Evolutionary conservation across 2,329 filamentous ascomycete species (phyloP), one percentile per base, ranked within the genome.

Genomic region (Colletotrichum sp.): DNA sequence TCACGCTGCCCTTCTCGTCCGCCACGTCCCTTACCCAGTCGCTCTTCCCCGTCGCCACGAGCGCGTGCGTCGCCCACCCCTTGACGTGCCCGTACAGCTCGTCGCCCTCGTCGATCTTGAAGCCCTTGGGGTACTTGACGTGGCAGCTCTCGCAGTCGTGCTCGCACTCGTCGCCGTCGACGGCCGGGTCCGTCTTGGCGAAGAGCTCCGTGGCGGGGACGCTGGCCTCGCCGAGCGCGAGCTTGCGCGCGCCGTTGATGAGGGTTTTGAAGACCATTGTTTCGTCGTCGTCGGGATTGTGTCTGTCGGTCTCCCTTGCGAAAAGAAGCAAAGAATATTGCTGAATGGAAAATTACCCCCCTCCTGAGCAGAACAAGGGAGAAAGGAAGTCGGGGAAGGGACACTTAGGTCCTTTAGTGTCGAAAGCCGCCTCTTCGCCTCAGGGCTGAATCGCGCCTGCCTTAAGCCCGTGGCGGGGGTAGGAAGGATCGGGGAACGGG

Each of bases 31-130:
- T 88, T 82, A 96, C 94, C 97, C 97, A 99, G 85, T 99, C 97
- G 30, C 93, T 91, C 90, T 98, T 98, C 77, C 96, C 95, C n/a
- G 97, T 99, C 28, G 95, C 97, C 18, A 99, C 95, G 36, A 99
- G 88, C 77, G 98, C 83, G 85, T 99, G 97, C 24, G 96, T 97
- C 81, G 92, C 93, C 94, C 95, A 99, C 44, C 93, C 95, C 81
- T 95, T 95, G 77, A 98, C 91, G 75, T 94, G 89, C 1, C 96
- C 97, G 82, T 98, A 99, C 65, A 99, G 87, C 80, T 93, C 88
- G 82, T 98, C 95, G 8, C 89, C 87, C 83, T 94, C 91, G 73
- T 99, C 94, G 71, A 98, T 92, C 81, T 93, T 92, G 86, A 93
- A 94, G 44, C 85, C 85, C 76, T 88, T 88, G 49, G 96, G 96